Evolutionary conservation across 2,329 filamentous ascomycete species (phyloP).

Genomic region (Madurella fahalii): DNA sequence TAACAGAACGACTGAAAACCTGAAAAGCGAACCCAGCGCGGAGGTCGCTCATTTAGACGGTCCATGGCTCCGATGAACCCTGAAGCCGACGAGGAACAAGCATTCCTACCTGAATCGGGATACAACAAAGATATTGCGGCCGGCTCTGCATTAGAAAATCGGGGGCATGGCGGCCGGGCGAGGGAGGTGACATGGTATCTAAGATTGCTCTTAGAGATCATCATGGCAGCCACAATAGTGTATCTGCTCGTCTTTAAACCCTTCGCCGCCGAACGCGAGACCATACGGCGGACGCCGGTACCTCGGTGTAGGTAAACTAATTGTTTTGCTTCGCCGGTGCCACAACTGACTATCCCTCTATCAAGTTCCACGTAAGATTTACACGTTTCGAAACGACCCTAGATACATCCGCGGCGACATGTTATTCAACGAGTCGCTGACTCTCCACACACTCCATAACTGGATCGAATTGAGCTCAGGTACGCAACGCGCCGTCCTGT

Average conservation of each 20-base stretch:
- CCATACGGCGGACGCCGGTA: conserved; percentile 27
- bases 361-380: conserved; percentile 34
- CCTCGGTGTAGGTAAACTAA: conserved; percentile 28
- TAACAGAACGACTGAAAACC: too few relatives aligned
- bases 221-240: conserved; percentile 30
- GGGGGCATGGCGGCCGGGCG: background rate
- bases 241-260: conserved; percentile 23
- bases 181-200: conserved; percentile 22
- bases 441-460: conserved; percentile 33
- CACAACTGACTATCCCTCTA: conserved; percentile 9
- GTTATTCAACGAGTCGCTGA: conserved; percentile 32
- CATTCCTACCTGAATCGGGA: conserved; percentile 24
- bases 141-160: background rate
- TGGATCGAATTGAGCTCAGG: conserved; percentile 34
- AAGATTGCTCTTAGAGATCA: conserved; percentile 29
- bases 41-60: background rate
- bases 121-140: background rate
- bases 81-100: conserved; percentile 28
- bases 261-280: background rate
- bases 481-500: conserved; percentile 22
- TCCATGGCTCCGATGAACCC: conserved; percentile 23
- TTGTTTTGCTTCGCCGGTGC: background rate
- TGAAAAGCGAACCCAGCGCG: too few relatives aligned
- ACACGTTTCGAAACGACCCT: conserved; percentile 32
- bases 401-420: conserved; percentile 33